Percentiles rank a stretch among this genome's conserved stretches.
These are phyloP conservation scores for Scheffersomyces segobiensis DNA, from an alignment of 1,139 yeast species.

Conservation along the genomic window DNA sequence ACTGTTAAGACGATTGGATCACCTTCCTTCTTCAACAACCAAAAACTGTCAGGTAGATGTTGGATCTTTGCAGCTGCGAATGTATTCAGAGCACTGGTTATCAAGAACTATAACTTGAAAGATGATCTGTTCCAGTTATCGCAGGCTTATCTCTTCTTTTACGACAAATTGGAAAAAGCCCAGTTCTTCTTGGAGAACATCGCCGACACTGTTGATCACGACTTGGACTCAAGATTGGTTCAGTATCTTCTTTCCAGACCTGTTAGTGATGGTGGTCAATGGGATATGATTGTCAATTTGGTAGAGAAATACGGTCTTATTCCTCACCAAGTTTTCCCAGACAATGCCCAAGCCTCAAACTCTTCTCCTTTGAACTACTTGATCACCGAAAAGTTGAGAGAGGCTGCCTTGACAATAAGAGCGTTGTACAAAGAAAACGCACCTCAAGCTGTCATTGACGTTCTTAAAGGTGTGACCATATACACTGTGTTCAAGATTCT, in stretches of 20 bases:
- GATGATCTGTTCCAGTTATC: conserved; percentile 66
- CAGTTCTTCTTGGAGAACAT: conserved; percentile 77
- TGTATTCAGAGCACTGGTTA: conserved; percentile 62
- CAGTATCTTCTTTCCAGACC: conserved; percentile 65
- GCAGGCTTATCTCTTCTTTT: conserved; percentile 70
- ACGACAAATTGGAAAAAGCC: conserved; percentile 74
- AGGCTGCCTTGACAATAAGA: conserved; percentile 70
- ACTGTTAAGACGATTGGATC: conserved; percentile 64
- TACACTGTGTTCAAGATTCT: conserved; percentile 63
- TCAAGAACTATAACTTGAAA: conserved; percentile 62
- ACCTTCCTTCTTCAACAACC: conserved; percentile 65
- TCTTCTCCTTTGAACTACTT: conserved; percentile 60
- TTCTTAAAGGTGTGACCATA: conserved; percentile 51
- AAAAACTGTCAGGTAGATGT: conserved; percentile 75
- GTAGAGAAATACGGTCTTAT: conserved; percentile 77
- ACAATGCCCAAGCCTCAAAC: conserved; percentile 62
- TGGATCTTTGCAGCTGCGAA: conserved; percentile 88
- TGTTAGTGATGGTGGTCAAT: conserved; percentile 81
- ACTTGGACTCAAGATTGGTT: conserved; percentile 66
- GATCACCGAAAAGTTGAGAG: conserved; percentile 68
- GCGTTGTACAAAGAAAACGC: conserved; percentile 33
- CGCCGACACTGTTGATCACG: conserved; percentile 63
- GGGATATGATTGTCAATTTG: conserved; percentile 75
- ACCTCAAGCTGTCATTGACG: conserved; percentile 18
- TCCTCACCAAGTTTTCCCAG: conserved; percentile 73